These are phyloP conservation scores for Casuarina cunninghamiana DNA, from an alignment of 306 rosid genomes.

Conservation along the genomic window DNA sequence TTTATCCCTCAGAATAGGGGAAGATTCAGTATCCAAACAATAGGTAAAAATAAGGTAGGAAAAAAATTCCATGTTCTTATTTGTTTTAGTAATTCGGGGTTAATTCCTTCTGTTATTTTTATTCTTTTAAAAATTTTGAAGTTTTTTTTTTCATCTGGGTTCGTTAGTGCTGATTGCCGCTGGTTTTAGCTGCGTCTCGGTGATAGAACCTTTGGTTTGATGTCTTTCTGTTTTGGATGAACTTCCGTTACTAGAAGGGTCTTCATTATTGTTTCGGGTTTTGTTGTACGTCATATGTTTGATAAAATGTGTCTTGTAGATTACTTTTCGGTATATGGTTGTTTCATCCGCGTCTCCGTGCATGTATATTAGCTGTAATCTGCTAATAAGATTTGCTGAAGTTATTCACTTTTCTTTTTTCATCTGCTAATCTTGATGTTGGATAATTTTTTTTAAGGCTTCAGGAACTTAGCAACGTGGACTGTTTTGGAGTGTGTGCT, in stretches of 20 bases:
- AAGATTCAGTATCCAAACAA: neutral
- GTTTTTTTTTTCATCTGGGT: neutral
- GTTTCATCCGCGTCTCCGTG: neutral
- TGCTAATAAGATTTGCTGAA: neutral
- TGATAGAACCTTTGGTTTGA: neutral
- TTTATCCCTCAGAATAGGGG: neutral
- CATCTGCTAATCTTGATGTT: neutral
- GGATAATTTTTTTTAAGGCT: neutral
- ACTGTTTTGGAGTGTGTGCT: neutral
- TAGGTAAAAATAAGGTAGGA: neutral
- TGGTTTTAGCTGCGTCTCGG: constrained; percentile 13
- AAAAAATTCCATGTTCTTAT: neutral
- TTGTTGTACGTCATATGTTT: neutral
- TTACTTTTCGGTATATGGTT: neutral
- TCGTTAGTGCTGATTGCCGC: constrained; percentile 1
- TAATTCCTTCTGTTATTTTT: neutral
- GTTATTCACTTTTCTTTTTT: neutral
- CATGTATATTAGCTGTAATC: neutral
- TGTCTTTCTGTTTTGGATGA: neutral
- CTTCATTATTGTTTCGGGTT: neutral
- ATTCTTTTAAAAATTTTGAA: neutral
- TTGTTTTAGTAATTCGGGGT: neutral
- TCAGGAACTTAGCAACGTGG: neutral
- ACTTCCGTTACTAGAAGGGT: neutral
- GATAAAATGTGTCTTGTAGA: neutral